phyloP scores from a whole-genome alignment of 176 grass and related monocot species.

The Chloris gayana region DNA sequence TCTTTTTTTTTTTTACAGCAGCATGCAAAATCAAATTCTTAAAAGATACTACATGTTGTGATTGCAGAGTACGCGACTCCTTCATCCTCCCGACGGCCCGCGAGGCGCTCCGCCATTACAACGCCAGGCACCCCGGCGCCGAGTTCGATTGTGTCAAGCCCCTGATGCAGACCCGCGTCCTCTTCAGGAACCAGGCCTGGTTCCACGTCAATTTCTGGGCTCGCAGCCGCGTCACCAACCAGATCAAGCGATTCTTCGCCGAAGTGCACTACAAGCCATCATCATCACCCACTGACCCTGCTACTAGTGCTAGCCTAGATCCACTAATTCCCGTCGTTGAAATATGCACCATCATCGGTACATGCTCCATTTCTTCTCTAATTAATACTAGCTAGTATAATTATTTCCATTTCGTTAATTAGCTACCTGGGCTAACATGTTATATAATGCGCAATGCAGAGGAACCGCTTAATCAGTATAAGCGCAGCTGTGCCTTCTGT shows the following conservation, averaged over 20 bases:
- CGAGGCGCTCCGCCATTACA: slow-evolving; percentile 29
- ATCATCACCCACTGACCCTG: too few species aligned
- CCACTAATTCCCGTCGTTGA: slow-evolving; percentile 8
- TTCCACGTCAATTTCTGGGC: slow-evolving; percentile 23
- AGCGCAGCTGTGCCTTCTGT: slow-evolving; percentile 22
- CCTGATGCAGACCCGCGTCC: neutral
- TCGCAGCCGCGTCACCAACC: neutral
- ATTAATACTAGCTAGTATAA: too few species aligned
- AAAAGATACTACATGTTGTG: too few species aligned
- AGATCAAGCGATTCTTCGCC: slow-evolving; percentile 22
- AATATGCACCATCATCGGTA: slow-evolving; percentile 29
- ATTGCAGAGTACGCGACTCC: neutral
- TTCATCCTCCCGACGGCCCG: neutral
- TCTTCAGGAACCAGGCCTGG: slow-evolving; percentile 25
- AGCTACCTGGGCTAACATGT: too few species aligned
- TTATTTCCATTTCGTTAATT: too few species aligned
- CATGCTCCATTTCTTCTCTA: neutral
- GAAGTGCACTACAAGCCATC: slow-evolving; percentile 29
- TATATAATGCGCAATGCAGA: neutral
- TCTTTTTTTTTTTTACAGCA: too few species aligned
- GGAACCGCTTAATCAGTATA: slow-evolving; percentile 24
- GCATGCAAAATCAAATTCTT: too few species aligned
- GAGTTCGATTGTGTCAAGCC: slow-evolving; percentile 11
- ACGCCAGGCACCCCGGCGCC: slow-evolving; percentile 1
- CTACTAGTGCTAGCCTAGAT: too few species aligned